Evolutionary conservation across 345 rosid genomes (phyloP).

Genomic region (sweet orange (Citrus sinensis)): DNA sequence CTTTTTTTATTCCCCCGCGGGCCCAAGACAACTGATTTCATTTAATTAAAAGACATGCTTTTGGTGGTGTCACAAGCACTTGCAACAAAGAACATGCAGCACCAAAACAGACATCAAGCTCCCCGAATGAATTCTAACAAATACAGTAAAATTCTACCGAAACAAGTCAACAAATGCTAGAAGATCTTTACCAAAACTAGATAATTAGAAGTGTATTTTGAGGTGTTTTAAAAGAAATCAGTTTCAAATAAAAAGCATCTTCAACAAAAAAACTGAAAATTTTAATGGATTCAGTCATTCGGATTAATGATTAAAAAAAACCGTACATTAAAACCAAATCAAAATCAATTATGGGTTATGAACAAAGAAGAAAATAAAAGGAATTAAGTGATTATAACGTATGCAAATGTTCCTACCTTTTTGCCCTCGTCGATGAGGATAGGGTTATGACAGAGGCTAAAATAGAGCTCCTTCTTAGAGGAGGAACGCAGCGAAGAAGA

Average conservation of each 20-base stretch:
- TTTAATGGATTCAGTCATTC: neutral
- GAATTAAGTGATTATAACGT: neutral
- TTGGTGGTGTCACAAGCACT: neutral
- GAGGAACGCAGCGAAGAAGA: neutral
- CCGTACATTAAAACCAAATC: neutral
- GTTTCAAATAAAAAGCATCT: neutral
- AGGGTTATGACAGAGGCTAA: conserved; percentile 35
- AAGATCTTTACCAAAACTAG: too few relatives aligned
- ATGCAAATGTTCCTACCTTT: conserved; percentile 34
- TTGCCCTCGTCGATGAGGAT: conserved; percentile 52
- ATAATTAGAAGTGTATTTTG: too few relatives aligned
- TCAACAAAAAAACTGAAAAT: neutral
- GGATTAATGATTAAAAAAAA: neutral
- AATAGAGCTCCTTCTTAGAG: conserved; percentile 48
- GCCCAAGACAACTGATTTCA: too few relatives aligned
- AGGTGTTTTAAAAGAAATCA: too few relatives aligned
- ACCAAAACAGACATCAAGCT: neutral
- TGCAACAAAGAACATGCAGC: neutral
- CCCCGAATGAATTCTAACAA: neutral
- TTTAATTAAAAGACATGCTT: neutral
- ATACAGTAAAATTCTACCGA: too few relatives aligned
- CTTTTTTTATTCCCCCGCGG: too few relatives aligned
- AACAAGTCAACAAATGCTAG: too few relatives aligned
- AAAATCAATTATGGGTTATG: too few relatives aligned
- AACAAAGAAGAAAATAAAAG: neutral